phyloP scores from a whole-genome alignment of 2,329 filamentous ascomycete species.

The Periconia macrospinosa region DNA sequence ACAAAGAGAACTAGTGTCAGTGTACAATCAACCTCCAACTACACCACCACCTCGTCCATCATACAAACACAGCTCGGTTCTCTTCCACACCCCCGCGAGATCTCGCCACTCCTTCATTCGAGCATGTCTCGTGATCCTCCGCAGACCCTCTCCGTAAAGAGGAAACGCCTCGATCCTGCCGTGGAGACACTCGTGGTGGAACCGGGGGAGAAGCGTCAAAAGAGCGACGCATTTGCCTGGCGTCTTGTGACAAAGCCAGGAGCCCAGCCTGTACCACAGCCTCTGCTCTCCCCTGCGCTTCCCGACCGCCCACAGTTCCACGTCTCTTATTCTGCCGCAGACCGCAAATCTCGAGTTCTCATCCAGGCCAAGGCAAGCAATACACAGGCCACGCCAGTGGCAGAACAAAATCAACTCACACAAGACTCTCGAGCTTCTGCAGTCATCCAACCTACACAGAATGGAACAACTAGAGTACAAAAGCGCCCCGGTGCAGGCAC shows the following conservation, averaged over 20 bases:
- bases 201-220: conserved; percentile 22
- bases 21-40: too few relatives aligned
- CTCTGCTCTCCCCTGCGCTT: conserved; percentile 2
- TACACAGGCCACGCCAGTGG: background rate
- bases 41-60: too few relatives aligned
- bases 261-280: conserved; percentile 6
- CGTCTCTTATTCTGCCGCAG: conserved; percentile 2
- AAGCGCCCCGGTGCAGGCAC: conserved; percentile 33
- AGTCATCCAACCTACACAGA: background rate
- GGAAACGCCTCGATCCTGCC: conserved; percentile 59
- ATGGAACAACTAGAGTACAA: conserved; percentile 16
- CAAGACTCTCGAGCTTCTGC: background rate
- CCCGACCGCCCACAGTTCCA: conserved; percentile 2
- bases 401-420: background rate
- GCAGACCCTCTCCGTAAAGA: conserved; percentile 50
- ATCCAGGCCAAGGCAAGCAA: conserved; percentile 3
- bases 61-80: background rate
- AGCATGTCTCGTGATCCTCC: conserved; percentile 28
- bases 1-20: too few relatives aligned
- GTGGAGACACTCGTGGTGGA: conserved; percentile 53
- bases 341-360: conserved; percentile 5
- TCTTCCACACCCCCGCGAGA: background rate
- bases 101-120: background rate
- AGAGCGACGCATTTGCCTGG: conserved; percentile 17
- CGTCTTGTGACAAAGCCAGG: conserved; percentile 29